Conservation (phyloP, 208 protist genomes). For the Naegleria gruberi region DNA sequence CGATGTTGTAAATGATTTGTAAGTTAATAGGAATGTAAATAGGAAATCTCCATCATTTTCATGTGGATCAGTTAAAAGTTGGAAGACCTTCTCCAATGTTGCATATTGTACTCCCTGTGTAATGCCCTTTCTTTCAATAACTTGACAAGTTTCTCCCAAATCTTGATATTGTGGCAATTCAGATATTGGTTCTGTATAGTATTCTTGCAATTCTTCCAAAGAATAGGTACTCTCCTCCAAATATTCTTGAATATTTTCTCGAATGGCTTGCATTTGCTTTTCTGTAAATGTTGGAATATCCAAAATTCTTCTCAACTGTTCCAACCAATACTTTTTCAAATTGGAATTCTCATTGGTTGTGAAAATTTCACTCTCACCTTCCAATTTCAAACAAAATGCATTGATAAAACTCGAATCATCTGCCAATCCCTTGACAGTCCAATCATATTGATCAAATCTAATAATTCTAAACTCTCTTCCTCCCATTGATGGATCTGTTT, state of each 20-base stretch:
- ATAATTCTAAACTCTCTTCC: no score
- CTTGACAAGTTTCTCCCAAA: neutral
- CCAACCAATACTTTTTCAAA: neutral
- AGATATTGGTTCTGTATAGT: neutral
- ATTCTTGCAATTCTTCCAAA: neutral
- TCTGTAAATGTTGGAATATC: neutral
- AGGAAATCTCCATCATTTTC: conserved; percentile 6
- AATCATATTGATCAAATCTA: no score
- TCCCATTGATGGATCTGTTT: no score
- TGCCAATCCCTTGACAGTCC: no score
- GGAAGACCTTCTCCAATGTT: neutral
- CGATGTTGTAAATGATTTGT: neutral
- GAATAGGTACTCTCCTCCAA: neutral
- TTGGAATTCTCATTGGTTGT: neutral
- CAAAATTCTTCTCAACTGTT: neutral
- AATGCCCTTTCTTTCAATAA: neutral
- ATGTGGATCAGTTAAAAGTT: neutral
- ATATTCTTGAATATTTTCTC: neutral
- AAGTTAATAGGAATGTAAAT: conserved; percentile 8
- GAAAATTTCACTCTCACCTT: neutral
- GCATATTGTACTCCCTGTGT: neutral
- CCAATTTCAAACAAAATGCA: neutral
- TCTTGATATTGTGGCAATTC: neutral
- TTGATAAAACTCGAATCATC: no score
- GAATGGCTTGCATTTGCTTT: neutral